A percentile compares a stretch with the other conserved stretches of the same genome.
Conservation (phyloP, 2,329 filamentous ascomycete genomes). For the Sphaerulina musiva region DNA sequence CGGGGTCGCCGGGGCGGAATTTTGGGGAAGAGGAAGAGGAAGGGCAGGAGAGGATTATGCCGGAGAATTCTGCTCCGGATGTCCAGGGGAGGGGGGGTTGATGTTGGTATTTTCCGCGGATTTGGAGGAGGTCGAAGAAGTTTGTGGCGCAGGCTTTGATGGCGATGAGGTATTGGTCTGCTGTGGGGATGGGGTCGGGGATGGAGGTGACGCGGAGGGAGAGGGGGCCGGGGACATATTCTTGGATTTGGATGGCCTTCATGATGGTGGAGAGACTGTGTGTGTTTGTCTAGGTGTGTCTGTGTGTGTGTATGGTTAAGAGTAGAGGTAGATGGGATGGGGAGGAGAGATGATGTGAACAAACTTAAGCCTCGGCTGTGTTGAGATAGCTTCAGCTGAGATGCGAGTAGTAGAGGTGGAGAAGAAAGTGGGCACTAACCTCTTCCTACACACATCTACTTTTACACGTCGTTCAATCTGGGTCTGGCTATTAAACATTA, state of each 20-base stretch:
- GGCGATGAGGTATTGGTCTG: conserved; percentile 75
- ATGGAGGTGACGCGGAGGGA: conserved; percentile 71
- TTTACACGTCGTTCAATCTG: no score
- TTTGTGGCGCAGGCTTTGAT: conserved; percentile 85
- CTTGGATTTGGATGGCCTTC: conserved; percentile 52
- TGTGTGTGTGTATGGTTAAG: no score
- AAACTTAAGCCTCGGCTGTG: no score
- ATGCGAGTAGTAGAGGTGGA: no score
- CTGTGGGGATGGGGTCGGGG: conserved; percentile 63
- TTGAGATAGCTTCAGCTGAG: no score
- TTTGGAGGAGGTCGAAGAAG: conserved; percentile 95
- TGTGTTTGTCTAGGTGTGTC: no score
- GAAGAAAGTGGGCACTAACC: no score
- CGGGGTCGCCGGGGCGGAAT: conserved; percentile 70
- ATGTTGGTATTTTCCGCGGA: conserved; percentile 90
- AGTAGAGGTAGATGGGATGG: no score
- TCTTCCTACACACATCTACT: no score
- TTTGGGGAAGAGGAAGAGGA: conserved; percentile 40
- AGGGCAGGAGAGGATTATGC: conserved; percentile 60
- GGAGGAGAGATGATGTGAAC: no score
- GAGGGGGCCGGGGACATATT: conserved; percentile 57
- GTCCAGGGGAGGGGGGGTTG: conserved; percentile 86
- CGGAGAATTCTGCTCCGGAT: conserved; percentile 80
- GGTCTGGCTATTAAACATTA: no score
- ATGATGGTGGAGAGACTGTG: conserved; percentile 44